Percentiles rank a stretch among this genome's conserved stretches.
phyloP scores from a whole-genome alignment of 2,329 filamentous ascomycete species.

The Aureobasidium sp. region DNA sequence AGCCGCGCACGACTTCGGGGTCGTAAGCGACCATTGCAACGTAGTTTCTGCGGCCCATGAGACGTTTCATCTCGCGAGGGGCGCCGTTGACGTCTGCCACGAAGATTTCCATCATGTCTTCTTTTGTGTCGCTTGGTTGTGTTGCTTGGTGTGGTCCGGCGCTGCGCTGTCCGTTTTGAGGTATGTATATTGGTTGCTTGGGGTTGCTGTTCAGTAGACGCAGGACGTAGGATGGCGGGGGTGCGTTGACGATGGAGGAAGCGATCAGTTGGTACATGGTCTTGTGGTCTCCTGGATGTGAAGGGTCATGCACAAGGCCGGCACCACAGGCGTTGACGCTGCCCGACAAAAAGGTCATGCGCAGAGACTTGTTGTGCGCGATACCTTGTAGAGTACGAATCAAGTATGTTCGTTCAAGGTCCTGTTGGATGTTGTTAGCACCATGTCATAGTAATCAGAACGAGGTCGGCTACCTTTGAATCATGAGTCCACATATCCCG shows the following conservation, averaged over 20 bases:
- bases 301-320: conserved; percentile 87
- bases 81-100: conserved; percentile 84
- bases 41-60: conserved; percentile 93
- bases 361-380: conserved; percentile 85
- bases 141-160: conserved; percentile 26
- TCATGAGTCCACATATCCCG: conserved; percentile 98
- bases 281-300: conserved; percentile 88
- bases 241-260: conserved; percentile 83
- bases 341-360: conserved; percentile 95
- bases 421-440: conserved; percentile 41
- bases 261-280: conserved; percentile 99
- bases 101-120: conserved; percentile 99
- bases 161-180: conserved; percentile 70
- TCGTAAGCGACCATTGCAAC: conserved; percentile 91
- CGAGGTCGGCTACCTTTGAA: conserved; percentile 57
- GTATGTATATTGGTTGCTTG: conserved; percentile 75
- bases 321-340: conserved; percentile 87
- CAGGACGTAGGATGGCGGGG: conserved; percentile 76
- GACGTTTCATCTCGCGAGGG: conserved; percentile 66
- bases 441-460: not conserved
- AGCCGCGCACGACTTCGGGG: conserved; percentile 60
- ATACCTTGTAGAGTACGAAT: conserved; percentile 95
- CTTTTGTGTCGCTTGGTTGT: conserved; percentile 82
- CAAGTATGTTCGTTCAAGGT: conserved; percentile 91
- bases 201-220: conserved; percentile 88